A percentile compares a stretch with the other conserved stretches of the same genome.
Evolutionary conservation across 352 stramenopile species (phyloP).

Genomic region (Globisporangium cederbergense): DNA sequence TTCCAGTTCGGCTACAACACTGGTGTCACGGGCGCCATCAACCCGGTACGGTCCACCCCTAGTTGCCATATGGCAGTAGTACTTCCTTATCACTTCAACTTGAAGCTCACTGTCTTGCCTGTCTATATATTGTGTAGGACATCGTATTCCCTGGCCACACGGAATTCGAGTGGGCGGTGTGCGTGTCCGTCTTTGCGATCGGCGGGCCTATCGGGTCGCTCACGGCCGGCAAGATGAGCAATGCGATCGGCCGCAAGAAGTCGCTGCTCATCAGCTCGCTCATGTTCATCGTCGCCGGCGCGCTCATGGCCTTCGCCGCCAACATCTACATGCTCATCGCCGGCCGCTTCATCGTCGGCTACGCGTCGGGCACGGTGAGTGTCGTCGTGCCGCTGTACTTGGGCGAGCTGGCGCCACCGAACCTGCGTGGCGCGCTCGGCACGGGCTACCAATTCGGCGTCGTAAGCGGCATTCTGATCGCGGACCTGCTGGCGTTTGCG

Average conservation of each 20-base stretch:
- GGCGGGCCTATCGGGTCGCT: slow-evolving; percentile 64
- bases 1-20: slow-evolving; percentile 81
- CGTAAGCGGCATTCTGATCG: slow-evolving; percentile 58
- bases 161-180: slow-evolving; percentile 63
- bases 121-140: slow-evolving; percentile 6
- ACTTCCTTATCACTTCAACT: neutral
- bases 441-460: slow-evolving; percentile 77
- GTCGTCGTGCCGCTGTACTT: slow-evolving; percentile 74
- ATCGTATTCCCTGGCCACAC: slow-evolving; percentile 65
- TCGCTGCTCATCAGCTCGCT: slow-evolving; percentile 56
- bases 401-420: slow-evolving; percentile 63
- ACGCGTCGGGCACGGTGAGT: slow-evolving; percentile 62
- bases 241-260: slow-evolving; percentile 57
- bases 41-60: slow-evolving; percentile 21
- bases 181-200: slow-evolving; percentile 64
- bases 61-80: neutral
- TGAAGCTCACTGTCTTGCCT: neutral
- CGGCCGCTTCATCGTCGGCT: slow-evolving; percentile 66
- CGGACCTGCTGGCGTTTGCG: slow-evolving; percentile 43
- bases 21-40: slow-evolving; percentile 62
- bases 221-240: slow-evolving; percentile 52
- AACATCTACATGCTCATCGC: slow-evolving; percentile 74
- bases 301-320: slow-evolving; percentile 54
- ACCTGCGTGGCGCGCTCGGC: slow-evolving; percentile 64
- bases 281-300: slow-evolving; percentile 58